Evolutionary conservation across 805 yeast species (phyloP), one percentile per base, ranked within the genome.

Genomic region (Lachancea kluyveri): DNA sequence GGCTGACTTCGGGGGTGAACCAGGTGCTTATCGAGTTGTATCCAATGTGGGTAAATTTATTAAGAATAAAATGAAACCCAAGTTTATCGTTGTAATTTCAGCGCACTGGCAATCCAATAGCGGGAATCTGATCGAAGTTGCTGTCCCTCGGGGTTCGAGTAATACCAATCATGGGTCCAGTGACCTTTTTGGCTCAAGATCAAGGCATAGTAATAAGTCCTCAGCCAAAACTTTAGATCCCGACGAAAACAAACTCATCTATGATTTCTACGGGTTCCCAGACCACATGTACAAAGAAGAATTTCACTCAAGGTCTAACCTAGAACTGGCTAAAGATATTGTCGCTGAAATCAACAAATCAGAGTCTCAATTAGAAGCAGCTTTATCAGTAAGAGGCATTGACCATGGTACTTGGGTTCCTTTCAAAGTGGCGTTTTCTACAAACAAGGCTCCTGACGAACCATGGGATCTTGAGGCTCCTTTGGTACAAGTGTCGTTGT

Each of bases 361-460:
- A 13, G 26, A 28, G 10, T 11, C 24, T 7, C 23, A 14, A 11
- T 58, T 82, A 14, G 58, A 62, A 17, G 45, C 59, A 2, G 52
- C 64, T 2, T 57, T 81, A 13, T 42, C 45, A 8, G 43, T 49
- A 5, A 61, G 92, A 35, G 92, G 92, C 7, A 55, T 84, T 14
- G 94, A 83, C 50, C 94, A 83, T 57, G 94, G 94, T 5, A 78
- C 67, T 6, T 83, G 90, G 86, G 87, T 79, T 5, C 90, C 90
- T 1, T 65, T 78, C 37, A 75, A 79, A 47, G 81, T 79, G 15
- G 85, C 84, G 6, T 80, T 82, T 41, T 65, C 72, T 24, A 51
- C 60, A 2, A 49, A 56, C 4, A 52, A 54, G 14, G 43, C 45
- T 10, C 14, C 28, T 8, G 48, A 42, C 17, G 42, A 39, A 11